Percentiles rank a stretch among this genome's conserved stretches.
Conservation (phyloP, 108 stramenopile species). For the Epithemia pelagica region DNA sequence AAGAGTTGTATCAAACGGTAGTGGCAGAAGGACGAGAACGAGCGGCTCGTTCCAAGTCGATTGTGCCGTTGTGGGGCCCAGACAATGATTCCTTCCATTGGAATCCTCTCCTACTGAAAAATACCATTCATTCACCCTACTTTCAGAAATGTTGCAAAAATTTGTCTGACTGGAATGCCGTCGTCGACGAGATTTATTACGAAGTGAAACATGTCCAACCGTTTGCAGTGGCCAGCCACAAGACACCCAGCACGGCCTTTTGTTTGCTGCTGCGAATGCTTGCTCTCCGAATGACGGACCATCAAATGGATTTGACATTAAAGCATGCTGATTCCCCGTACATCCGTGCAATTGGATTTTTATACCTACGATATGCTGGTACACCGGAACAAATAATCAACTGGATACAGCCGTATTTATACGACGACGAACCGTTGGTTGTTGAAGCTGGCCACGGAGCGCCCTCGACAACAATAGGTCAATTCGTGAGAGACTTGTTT, state of each 20-base stretch:
- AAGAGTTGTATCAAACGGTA: slow-evolving; percentile 52
- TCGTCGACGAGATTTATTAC: slow-evolving; percentile 92
- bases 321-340: slow-evolving; percentile 84
- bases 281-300: slow-evolving; percentile 82
- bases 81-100: slow-evolving; percentile 68
- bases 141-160: slow-evolving; percentile 80
- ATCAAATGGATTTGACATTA: slow-evolving; percentile 87
- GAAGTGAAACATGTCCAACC: slow-evolving; percentile 90
- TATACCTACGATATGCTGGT: slow-evolving; percentile 90
- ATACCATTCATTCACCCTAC: slow-evolving; percentile 76
- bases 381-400: slow-evolving; percentile 76
- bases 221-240: slow-evolving; percentile 60
- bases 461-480: slow-evolving; percentile 54
- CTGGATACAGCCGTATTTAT: slow-evolving; percentile 86
- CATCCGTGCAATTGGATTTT: slow-evolving; percentile 91
- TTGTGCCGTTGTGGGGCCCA: slow-evolving; percentile 65
- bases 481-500: slow-evolving; percentile 66
- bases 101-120: slow-evolving; percentile 84
- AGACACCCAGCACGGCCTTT: slow-evolving; percentile 71
- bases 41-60: slow-evolving; percentile 30
- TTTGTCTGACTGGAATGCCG: slow-evolving; percentile 71
- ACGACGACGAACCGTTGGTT: slow-evolving; percentile 79
- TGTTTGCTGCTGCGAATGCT: slow-evolving; percentile 90
- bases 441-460: slow-evolving; percentile 18
- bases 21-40: slow-evolving; percentile 67